Evolutionary conservation across 257 asterid genomes (phyloP).

Genomic region (Nicotiana attenuata): DNA sequence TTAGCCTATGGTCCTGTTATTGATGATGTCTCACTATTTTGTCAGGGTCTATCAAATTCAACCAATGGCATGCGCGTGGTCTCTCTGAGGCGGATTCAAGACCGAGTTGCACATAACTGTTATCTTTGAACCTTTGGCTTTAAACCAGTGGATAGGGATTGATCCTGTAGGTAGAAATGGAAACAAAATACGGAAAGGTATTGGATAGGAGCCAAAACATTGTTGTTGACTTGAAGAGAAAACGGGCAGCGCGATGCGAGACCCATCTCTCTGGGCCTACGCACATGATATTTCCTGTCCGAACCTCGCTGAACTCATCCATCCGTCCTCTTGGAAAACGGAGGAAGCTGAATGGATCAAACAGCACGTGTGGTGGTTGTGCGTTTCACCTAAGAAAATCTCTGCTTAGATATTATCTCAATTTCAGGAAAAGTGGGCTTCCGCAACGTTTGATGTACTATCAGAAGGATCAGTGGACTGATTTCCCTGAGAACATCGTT

Average conservation of each 20-base stretch:
- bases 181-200: constrained; percentile 63
- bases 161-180: constrained; percentile 50
- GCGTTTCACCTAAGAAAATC: constrained; percentile 31
- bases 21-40: neutral
- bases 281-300: constrained; percentile 35
- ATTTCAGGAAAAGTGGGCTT: constrained; percentile 55
- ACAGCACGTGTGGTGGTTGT: constrained; percentile 16
- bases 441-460: constrained; percentile 68
- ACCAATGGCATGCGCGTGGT: constrained; percentile 33
- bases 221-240: constrained; percentile 63
- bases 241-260: constrained; percentile 31
- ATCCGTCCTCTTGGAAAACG: constrained; percentile 38
- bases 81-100: constrained; percentile 37
- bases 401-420: constrained; percentile 39
- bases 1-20: neutral
- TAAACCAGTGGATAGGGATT: constrained; percentile 45
- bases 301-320: constrained; percentile 27
- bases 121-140: constrained; percentile 31
- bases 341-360: constrained; percentile 43
- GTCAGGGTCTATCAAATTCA: constrained; percentile 32
- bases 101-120: constrained; percentile 24
- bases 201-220: constrained; percentile 55
- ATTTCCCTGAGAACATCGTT: constrained; percentile 58
- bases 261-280: constrained; percentile 32
- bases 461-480: constrained; percentile 66